Conservation (phyloP, 345 rosid species). For the Mangifera indica region DNA sequence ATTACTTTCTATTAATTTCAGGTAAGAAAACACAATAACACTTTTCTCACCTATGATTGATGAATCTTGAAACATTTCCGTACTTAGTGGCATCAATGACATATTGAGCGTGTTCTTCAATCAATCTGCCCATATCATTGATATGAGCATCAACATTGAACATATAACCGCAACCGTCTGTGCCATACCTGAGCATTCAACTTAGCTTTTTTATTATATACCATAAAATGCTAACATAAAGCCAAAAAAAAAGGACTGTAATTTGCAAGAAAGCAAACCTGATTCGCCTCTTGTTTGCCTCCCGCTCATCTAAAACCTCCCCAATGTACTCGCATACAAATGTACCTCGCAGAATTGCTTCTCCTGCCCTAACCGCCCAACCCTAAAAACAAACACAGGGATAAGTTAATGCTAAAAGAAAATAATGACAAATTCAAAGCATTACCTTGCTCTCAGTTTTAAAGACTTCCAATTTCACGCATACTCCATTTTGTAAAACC, state of each 20-base stretch:
- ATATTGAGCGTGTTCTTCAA: slow-evolving; percentile 57
- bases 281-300: slow-evolving; percentile 60
- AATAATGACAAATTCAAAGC: slow-evolving; percentile 18
- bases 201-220: slow-evolving; percentile 8
- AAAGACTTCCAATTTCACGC: slow-evolving; percentile 73
- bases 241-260: slow-evolving; percentile 11
- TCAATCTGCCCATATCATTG: slow-evolving; percentile 82
- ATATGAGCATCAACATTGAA: slow-evolving; percentile 61
- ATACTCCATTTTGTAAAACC: slow-evolving; percentile 83
- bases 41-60: slow-evolving; percentile 82
- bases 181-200: slow-evolving; percentile 52
- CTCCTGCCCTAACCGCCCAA: slow-evolving; percentile 91
- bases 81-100: slow-evolving; percentile 75
- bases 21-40: not conserved
- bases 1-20: not conserved
- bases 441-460: slow-evolving; percentile 76
- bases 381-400: slow-evolving; percentile 52
- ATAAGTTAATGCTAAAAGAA: slow-evolving; percentile 11
- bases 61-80: slow-evolving; percentile 86
- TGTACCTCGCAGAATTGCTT: slow-evolving; percentile 80
- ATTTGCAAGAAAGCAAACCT: slow-evolving; percentile 41
- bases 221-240: slow-evolving; percentile 4
- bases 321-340: slow-evolving; percentile 89
- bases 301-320: slow-evolving; percentile 70
- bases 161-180: slow-evolving; percentile 60